Base-by-base conservation (phyloP, 192 early-diverging fungal species). In the Coemansia asiatica region DNA sequence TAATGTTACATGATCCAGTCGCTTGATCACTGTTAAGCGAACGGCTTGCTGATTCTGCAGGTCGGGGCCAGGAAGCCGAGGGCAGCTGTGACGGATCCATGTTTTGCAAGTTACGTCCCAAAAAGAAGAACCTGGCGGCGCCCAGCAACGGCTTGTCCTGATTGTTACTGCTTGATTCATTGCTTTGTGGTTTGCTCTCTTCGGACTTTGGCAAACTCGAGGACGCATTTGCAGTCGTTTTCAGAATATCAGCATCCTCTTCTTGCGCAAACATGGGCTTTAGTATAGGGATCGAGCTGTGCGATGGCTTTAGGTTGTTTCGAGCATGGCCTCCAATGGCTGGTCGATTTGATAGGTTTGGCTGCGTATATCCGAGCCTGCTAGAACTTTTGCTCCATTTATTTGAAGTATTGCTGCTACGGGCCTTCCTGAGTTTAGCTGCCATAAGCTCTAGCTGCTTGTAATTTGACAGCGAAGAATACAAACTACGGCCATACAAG, bases 291-390 rank as follows among this genome's bases (percentile, higher is more conserved):
- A 53, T 53, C n/a, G 61, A 36, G 27, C 19, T 55, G 50, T 74
- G 61, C 26, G 46, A 19, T 4, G 66, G 25, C 19, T 59, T 74
- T 44, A 68, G 48, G 54, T 68, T 67, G 56, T 67, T 64, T 40
- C 71, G 60, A n/a, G 71, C 71, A 38, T 67, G 59, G 1, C 66
- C 66, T n/a, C 62, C 61, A 27, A 70, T 64, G 35, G 56, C 22
- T 5, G 62, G 62, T 5, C 62, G 62, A 13, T 64, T 64, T n/a
- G 62, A 55, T 26, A 60, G 25, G 35, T 47, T 60, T 27, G 59
- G 18, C 25, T 28, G 23, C 9, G 2, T 27, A 53, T 53, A 53
- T 10, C 26, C 15, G 21, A 16, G 6, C 12, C 22, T 22, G 22
- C 15, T 22, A 26, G 50, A 23, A 22, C 23, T 13, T 53, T 22